A percentile compares a stretch with the other conserved stretches of the same genome.
Conservation (phyloP, 371 early-diverging fungal species). For the Gilbertella persicaria region DNA sequence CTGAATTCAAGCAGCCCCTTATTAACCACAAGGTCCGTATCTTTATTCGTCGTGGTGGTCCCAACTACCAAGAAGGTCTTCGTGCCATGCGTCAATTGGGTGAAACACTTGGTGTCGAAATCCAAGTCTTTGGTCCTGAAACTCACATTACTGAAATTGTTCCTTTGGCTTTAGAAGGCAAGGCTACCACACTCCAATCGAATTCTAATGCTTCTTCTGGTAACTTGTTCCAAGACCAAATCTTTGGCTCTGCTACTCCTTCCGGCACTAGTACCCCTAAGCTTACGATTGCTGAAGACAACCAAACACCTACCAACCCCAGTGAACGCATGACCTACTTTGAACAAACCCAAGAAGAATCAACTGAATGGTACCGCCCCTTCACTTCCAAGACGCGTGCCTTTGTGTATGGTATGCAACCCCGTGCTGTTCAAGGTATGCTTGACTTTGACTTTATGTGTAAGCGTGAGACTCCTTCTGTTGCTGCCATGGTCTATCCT, state of each 20-base stretch:
- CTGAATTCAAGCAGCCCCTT: constrained; percentile 86
- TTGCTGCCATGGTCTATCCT: constrained; percentile 98
- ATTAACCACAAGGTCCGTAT: constrained; percentile 89
- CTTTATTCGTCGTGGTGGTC: constrained; percentile 97
- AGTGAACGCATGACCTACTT: constrained; percentile 65
- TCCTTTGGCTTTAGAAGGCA: constrained; percentile 83
- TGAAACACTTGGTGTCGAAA: constrained; percentile 89
- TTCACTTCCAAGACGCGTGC: constrained; percentile 92
- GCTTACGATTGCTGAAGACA: constrained; percentile 37
- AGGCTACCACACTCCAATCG: constrained; percentile 25
- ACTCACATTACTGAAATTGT: constrained; percentile 98
- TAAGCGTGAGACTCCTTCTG: constrained; percentile 94
- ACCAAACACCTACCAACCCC: constrained; percentile 41
- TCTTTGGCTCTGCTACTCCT: constrained; percentile 48
- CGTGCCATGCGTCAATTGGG: constrained; percentile 93
- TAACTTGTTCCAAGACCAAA: constrained; percentile 66
- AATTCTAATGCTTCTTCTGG: constrained; percentile 54
- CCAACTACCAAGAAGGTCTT: constrained; percentile 98
- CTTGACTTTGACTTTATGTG: constrained; percentile 99
- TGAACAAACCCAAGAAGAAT: constrained; percentile 23
- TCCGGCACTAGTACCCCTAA: constrained; percentile 41
- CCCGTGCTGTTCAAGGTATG: constrained; percentile 99
- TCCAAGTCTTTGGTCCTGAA: constrained; percentile 96
- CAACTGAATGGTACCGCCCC: constrained; percentile 69
- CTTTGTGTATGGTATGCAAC: constrained; percentile 98